These are phyloP conservation scores for Allomyces macrogynus DNA, from an alignment of 192 early-diverging fungal species.

Conservation along the genomic window DNA sequence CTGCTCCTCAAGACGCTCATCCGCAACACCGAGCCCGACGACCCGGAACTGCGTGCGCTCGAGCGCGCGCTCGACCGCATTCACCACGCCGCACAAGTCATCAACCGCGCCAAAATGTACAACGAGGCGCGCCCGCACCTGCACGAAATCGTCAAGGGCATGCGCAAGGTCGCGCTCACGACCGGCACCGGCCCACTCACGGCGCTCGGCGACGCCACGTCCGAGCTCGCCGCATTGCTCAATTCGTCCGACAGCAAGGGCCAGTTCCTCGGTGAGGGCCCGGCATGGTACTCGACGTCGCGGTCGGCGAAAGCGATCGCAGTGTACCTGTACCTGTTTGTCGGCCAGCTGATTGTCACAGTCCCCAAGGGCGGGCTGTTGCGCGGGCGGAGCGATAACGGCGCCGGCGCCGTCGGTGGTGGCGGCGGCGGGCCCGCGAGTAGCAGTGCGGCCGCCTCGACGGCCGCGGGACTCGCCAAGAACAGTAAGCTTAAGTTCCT, in stretches of 20 bases:
- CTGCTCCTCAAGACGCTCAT: slow-evolving; percentile 2
- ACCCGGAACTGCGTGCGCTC: background rate
- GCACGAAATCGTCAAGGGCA: background rate
- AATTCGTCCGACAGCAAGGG: background rate
- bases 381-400: background rate
- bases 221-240: background rate
- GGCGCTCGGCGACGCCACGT: background rate
- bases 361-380: background rate
- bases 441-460: too few relatives aligned
- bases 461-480: background rate
- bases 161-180: background rate
- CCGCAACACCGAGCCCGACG: background rate
- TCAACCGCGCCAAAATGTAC: slow-evolving; percentile 6
- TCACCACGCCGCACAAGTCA: slow-evolving; percentile 1
- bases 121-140: background rate
- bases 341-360: background rate
- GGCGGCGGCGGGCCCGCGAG: background rate
- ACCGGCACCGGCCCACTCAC: background rate
- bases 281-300: background rate
- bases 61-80: background rate
- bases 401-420: background rate
- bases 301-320: background rate
- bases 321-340: background rate
- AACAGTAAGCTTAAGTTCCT: background rate
- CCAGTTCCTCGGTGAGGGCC: too few relatives aligned